Conservation (phyloP, 495 filamentous ascomycete species). For the Lepraria neglecta region DNA sequence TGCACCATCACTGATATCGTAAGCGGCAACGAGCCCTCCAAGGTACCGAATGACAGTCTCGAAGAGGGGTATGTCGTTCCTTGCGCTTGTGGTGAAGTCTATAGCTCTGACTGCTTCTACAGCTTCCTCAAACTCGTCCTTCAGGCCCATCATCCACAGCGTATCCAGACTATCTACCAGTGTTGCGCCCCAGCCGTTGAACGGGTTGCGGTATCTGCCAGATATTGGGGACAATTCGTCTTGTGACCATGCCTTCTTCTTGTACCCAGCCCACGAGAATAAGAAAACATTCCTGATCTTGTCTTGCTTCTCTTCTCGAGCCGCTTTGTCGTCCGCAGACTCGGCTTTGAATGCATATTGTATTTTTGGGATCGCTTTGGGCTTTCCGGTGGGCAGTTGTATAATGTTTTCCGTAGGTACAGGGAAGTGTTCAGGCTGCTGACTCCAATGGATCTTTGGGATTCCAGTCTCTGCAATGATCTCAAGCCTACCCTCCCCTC, state of each 20-base stretch:
- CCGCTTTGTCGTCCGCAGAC: constrained; percentile 49
- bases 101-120: constrained; percentile 69
- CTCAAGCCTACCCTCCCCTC: constrained; percentile 38
- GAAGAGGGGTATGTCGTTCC: constrained; percentile 69
- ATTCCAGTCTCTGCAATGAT: constrained; percentile 35
- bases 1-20: constrained; percentile 67
- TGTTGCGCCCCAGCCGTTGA: constrained; percentile 92
- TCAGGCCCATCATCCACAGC: constrained; percentile 91
- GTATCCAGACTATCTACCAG: constrained; percentile 91
- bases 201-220: constrained; percentile 59
- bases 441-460: constrained; percentile 58
- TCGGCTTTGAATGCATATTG: constrained; percentile 67
- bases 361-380: constrained; percentile 65
- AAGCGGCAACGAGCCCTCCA: constrained; percentile 74
- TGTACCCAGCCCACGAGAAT: constrained; percentile 74
- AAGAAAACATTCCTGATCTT: constrained; percentile 60
- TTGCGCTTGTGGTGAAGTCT: constrained; percentile 73
- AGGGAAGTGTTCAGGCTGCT: constrained; percentile 66
- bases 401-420: constrained; percentile 63
- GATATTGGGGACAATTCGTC: constrained; percentile 71
- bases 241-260: constrained; percentile 64
- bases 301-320: constrained; percentile 57
- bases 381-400: constrained; percentile 61
- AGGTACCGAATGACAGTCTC: constrained; percentile 85
- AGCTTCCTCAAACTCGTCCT: constrained; percentile 84